Percentiles rank a stretch among this genome's conserved stretches.
Evolutionary conservation across 2,329 filamentous ascomycete species (phyloP).

Genomic region (Microcyclosporella mali): DNA sequence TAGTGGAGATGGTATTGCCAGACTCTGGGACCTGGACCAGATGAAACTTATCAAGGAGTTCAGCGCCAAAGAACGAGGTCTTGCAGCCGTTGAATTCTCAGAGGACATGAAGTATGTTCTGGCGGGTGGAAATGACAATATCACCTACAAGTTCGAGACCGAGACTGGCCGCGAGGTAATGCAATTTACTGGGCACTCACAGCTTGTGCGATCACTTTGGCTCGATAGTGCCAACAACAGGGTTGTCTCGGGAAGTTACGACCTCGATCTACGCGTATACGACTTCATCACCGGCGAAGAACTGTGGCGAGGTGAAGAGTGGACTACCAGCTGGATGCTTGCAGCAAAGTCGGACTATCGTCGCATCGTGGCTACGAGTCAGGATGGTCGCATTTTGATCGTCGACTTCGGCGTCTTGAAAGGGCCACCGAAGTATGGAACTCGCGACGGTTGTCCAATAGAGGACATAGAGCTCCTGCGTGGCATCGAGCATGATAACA

Average conservation of each 20-base stretch:
- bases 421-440: constrained; percentile 21
- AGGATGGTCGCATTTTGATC: constrained; percentile 85
- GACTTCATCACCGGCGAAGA: constrained; percentile 74
- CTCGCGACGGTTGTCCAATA: constrained; percentile 39
- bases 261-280: constrained; percentile 91
- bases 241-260: constrained; percentile 87
- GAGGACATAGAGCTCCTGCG: constrained; percentile 47
- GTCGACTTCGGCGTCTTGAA: constrained; percentile 70
- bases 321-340: constrained; percentile 95
- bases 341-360: constrained; percentile 94
- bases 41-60: constrained; percentile 89
- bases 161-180: constrained; percentile 78
- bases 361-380: constrained; percentile 87
- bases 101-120: constrained; percentile 92
- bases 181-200: constrained; percentile 74
- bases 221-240: constrained; percentile 81
- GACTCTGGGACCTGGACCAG: constrained; percentile 90
- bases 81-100: constrained; percentile 93
- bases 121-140: constrained; percentile 89
- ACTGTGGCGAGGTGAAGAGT: constrained; percentile 80
- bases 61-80: constrained; percentile 78
- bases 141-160: constrained; percentile 94
- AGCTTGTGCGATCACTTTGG: constrained; percentile 82
- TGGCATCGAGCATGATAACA: constrained; percentile 22
- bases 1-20: constrained; percentile 86